Evolutionary conservation across 495 filamentous ascomycete species (phyloP), one percentile per base, ranked within the genome.

Genomic region (Penicillium coprophilum): DNA sequence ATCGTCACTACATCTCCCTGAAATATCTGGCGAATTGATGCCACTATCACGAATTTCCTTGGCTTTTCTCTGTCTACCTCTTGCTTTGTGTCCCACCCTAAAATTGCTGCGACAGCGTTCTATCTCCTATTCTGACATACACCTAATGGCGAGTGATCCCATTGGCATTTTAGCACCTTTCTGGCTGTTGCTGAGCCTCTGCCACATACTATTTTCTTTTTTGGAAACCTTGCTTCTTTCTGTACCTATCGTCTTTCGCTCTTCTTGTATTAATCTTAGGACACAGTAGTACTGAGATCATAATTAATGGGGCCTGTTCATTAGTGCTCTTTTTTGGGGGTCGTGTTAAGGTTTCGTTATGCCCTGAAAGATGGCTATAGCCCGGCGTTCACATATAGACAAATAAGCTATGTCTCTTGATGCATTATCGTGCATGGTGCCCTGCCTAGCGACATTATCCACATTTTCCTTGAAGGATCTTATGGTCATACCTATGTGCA

Each of bases 1-100:
- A 39, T 47, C 50, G 15, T 46, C 32, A 44, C 38, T 54, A 50
- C 50, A 34, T 52, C 34, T 38, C 44, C 59, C 45, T 50, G 53
- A 58, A 58, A 57, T 43, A 30, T 15, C 56, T 53, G 54, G 63
- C 64, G 60, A 50, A 51, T 52, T 60, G 58, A 68, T 68, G 66
- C 60, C 61, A 62, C 15, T 59, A 44, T 50, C 62, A 75, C 72
- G 71, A 75, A 74, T 75, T 61, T 74, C 65, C 60, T 74, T 71
- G 59, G 55, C 44, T 49, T 49, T 40, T 41, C 12, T 46, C 24
- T 57, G 28, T 50, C 43, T 31, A 13, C 41, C 24, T 11, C 21
- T 56, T 27, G 48, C 40, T 40, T 53, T 21, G 15, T 45, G 31
- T 51, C 36, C 32, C 21, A 32, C n/a, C 32, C 24, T 40, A 66